Conservation (phyloP, 2,329 filamentous ascomycete genomes). For the Fonsecaea nubica region DNA sequence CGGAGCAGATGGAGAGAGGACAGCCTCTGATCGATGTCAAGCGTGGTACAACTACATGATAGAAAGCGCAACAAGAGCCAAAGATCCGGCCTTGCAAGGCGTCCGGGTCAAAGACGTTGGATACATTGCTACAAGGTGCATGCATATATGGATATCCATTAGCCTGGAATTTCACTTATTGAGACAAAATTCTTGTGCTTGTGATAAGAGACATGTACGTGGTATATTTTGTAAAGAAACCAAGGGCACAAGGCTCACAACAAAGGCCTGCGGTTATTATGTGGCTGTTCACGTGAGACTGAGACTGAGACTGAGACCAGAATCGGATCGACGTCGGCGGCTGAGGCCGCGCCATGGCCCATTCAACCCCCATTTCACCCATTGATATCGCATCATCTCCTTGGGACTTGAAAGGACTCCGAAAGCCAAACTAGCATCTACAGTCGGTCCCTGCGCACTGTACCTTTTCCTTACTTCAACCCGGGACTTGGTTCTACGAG, state of each 20-base stretch:
- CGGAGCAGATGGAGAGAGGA: conserved; percentile 60
- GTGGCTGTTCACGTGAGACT: background rate
- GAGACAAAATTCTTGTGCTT: too few species aligned
- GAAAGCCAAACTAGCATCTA: conserved; percentile 3
- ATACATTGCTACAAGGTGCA: background rate
- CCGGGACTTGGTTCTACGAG: background rate
- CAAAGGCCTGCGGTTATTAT: too few species aligned
- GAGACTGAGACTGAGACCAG: background rate
- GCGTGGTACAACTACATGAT: background rate
- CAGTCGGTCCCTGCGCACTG: background rate
- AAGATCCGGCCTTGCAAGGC: background rate
- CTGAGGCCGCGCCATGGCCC: conserved; percentile 1
- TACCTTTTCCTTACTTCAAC: background rate
- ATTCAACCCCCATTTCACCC: background rate
- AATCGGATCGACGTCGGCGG: conserved; percentile 17
- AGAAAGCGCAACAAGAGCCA: background rate
- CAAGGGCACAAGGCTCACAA: too few species aligned
- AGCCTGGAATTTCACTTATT: background rate
- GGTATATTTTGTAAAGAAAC: too few species aligned
- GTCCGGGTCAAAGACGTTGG: background rate
- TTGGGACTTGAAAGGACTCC: background rate
- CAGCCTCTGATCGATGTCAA: conserved; percentile 46
- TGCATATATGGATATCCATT: background rate
- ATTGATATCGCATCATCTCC: conserved; percentile 6
- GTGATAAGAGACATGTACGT: too few species aligned